Conservation (phyloP, 305 asterid species). For the Solanum hybrid region DNA sequence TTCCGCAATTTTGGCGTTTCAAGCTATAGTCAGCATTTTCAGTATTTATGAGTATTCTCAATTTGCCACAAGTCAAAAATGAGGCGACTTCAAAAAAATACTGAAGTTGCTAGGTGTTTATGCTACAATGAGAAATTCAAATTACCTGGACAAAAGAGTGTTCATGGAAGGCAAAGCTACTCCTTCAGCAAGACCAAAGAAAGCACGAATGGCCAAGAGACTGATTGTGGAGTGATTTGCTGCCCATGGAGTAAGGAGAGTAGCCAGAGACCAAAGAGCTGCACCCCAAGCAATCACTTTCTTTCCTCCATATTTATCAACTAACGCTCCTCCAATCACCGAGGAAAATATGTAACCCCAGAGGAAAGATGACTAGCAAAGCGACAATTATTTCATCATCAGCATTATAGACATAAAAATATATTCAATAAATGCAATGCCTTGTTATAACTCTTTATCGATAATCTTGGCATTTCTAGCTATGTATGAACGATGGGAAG, state of each 20-base stretch:
- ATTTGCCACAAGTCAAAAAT: not conserved
- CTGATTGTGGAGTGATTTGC: constrained; percentile 80
- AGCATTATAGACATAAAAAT: not conserved
- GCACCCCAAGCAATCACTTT: constrained; percentile 86
- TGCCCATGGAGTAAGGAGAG: constrained; percentile 91
- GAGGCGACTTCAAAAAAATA: not conserved
- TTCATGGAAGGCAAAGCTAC: constrained; percentile 95
- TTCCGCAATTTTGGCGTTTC: not conserved
- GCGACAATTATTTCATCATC: not conserved
- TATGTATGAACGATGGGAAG: not conserved
- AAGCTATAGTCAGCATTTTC: not conserved
- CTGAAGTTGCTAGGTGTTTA: not conserved
- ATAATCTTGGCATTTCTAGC: not conserved
- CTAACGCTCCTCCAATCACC: constrained; percentile 85
- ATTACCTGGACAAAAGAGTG: constrained; percentile 68
- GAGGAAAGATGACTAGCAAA: constrained; percentile 75
- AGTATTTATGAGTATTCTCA: not conserved
- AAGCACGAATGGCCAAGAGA: constrained; percentile 80
- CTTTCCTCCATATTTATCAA: constrained; percentile 83
- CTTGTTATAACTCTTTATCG: not conserved
- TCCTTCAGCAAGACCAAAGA: constrained; percentile 94
- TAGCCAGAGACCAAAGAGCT: constrained; percentile 86
- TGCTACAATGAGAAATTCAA: not conserved
- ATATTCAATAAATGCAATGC: not conserved
- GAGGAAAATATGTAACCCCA: constrained; percentile 98